phyloP scores from a whole-genome alignment of 2,329 filamentous ascomycete species.

The Cladophialophora immunda region DNA sequence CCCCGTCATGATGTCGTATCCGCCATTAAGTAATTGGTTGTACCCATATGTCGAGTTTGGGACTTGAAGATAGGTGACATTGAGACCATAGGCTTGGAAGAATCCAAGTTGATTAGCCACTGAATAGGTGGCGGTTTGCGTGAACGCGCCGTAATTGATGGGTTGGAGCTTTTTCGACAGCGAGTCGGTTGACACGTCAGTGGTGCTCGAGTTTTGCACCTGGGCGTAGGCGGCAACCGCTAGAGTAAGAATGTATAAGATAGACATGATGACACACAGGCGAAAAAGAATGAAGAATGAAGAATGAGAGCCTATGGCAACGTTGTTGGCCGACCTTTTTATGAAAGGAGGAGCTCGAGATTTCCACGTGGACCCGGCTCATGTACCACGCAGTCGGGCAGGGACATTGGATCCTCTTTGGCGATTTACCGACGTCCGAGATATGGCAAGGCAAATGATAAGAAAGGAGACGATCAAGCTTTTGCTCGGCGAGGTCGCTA shows the following conservation, averaged over 20 bases:
- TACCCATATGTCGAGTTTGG: slow-evolving; percentile 44
- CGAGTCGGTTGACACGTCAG: slow-evolving; percentile 2
- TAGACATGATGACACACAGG: not conserved
- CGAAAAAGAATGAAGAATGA: not conserved
- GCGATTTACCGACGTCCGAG: not conserved
- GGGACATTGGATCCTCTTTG: not conserved
- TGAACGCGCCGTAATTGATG: slow-evolving; percentile 37
- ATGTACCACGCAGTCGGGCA: not conserved
- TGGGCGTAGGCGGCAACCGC: not conserved
- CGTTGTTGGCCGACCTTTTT: not conserved
- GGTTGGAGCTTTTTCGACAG: slow-evolving; percentile 3
- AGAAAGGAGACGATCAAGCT: not conserved
- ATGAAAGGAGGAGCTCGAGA: not conserved
- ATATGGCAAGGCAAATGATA: not conserved
- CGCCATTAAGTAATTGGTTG: slow-evolving; percentile 38
- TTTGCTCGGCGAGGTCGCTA: not conserved
- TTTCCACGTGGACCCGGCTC: not conserved
- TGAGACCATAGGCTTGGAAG: slow-evolving; percentile 43
- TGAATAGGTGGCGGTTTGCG: slow-evolving; percentile 44
- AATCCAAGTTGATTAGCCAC: slow-evolving; percentile 51
- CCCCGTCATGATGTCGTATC: slow-evolving; percentile 44
- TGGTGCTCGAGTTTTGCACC: not conserved
- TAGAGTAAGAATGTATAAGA: not conserved
- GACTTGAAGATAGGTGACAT: slow-evolving; percentile 44
- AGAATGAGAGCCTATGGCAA: not conserved